Evolutionary conservation across 805 yeast species (phyloP).

Genomic region (Lipomyces japonicus): DNA sequence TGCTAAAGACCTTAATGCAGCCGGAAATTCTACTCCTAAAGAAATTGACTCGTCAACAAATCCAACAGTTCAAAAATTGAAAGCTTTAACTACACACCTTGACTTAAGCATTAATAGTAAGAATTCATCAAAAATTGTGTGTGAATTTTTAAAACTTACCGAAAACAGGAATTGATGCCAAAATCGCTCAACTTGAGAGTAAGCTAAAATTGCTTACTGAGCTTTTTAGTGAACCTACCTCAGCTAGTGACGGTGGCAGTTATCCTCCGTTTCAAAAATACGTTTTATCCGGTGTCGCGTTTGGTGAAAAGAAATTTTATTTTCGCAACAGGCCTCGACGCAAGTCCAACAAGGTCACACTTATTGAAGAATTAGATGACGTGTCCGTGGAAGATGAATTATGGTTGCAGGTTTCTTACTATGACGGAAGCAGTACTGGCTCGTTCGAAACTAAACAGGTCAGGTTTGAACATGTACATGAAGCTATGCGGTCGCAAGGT

Average conservation of each 20-base stretch:
- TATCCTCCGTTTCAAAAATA: constrained; percentile 24
- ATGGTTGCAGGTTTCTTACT: constrained; percentile 11
- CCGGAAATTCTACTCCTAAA: not conserved
- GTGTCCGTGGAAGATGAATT: not conserved
- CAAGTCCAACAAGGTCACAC: no score
- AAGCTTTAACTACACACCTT: not conserved
- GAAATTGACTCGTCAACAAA: not conserved
- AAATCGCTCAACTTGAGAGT: constrained; percentile 4
- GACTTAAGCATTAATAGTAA: not conserved
- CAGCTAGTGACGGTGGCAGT: not conserved
- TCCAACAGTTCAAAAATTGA: not conserved
- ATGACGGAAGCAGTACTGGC: not conserved
- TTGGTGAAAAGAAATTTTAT: constrained; percentile 10
- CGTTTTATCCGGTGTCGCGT: constrained; percentile 23
- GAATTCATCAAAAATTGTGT: not conserved
- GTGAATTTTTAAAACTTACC: not conserved
- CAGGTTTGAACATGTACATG: constrained; percentile 10
- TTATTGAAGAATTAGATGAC: not conserved
- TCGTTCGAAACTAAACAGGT: constrained; percentile 8
- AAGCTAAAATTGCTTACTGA: constrained; percentile 10
- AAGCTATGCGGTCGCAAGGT: constrained; percentile 17
- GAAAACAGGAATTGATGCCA: constrained; percentile 10
- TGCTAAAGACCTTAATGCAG: not conserved
- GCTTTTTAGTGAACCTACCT: constrained; percentile 14
- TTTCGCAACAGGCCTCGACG: not conserved